Conservation (phyloP, 1,284 basidiomycete species). For the Heterobasidion annosum region DNA sequence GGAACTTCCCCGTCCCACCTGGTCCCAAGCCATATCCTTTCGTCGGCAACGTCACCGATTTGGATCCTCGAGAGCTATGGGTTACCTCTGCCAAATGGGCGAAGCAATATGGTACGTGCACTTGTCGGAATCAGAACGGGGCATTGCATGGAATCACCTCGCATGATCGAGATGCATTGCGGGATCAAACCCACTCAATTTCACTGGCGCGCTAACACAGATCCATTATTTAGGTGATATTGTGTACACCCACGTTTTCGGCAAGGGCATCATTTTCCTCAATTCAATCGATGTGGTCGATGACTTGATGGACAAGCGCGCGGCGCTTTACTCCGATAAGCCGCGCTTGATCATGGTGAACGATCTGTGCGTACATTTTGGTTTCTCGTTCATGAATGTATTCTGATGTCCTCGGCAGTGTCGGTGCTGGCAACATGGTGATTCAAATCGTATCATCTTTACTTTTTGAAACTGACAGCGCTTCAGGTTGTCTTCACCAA, state of each 20-base stretch:
- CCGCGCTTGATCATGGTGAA: neutral
- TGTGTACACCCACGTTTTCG: neutral
- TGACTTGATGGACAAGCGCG: neutral
- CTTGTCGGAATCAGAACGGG: neutral
- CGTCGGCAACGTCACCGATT: neutral
- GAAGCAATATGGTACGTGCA: neutral
- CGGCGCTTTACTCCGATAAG: neutral
- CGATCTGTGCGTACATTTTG: neutral
- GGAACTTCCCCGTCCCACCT: neutral
- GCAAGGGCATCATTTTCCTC: neutral
- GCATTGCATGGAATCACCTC: neutral
- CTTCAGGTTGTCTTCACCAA: neutral
- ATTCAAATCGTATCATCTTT: neutral
- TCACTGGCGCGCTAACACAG: neutral
- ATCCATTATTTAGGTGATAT: neutral
- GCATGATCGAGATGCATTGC: neutral
- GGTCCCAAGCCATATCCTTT: neutral
- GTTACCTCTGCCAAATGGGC: neutral
- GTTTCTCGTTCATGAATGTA: neutral
- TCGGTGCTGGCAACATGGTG: neutral
- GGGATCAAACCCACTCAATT: neutral
- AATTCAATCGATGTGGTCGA: neutral
- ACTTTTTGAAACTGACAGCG: neutral
- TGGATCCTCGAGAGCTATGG: neutral
- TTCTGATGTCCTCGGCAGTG: neutral